A percentile compares a stretch with the other conserved stretches of the same genome.
These are phyloP conservation scores for Epichloe coenophiala DNA, from an alignment of 2,329 filamentous ascomycete genomes.

Conservation along the genomic window DNA sequence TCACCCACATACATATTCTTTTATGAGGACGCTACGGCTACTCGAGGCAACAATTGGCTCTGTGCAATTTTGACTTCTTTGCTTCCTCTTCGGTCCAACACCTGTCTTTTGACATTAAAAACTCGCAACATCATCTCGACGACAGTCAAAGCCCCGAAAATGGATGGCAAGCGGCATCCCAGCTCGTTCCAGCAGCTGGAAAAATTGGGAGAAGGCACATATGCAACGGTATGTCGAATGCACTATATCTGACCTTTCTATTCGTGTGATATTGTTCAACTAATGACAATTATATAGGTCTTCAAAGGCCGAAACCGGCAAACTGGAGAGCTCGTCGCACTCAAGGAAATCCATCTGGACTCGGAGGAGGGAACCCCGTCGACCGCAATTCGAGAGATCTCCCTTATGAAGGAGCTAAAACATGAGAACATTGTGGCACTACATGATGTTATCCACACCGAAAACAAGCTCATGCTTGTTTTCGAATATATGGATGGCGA, in stretches of 20 bases:
- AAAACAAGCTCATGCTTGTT: conserved; percentile 99
- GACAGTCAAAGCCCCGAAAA: conserved; percentile 23
- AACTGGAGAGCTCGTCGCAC: conserved; percentile 87
- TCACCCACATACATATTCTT: not conserved
- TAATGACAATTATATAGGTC: conserved; percentile 43
- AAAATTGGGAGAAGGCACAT: conserved; percentile 96
- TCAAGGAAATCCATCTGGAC: conserved; percentile 98
- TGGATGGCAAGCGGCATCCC: conserved; percentile 88
- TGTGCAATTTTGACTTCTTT: too few species aligned
- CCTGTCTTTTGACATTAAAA: not conserved
- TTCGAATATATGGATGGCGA: conserved; percentile 99
- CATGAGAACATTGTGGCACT: conserved; percentile 96
- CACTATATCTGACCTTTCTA: not conserved
- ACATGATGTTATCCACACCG: conserved; percentile 97
- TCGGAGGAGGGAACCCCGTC: conserved; percentile 96
- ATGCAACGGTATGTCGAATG: conserved; percentile 60
- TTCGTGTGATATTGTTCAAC: not conserved
- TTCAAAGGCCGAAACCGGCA: conserved; percentile 98
- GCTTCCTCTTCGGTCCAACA: not conserved
- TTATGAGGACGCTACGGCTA: not conserved
- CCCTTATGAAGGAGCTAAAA: conserved; percentile 97
- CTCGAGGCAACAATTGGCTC: not conserved
- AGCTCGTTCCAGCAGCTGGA: conserved; percentile 99
- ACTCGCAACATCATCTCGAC: not conserved
- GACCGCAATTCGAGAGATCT: conserved; percentile 96